Conservation (phyloP, 495 filamentous ascomycete genomes). For the Lasiosphaeria ovina region DNA sequence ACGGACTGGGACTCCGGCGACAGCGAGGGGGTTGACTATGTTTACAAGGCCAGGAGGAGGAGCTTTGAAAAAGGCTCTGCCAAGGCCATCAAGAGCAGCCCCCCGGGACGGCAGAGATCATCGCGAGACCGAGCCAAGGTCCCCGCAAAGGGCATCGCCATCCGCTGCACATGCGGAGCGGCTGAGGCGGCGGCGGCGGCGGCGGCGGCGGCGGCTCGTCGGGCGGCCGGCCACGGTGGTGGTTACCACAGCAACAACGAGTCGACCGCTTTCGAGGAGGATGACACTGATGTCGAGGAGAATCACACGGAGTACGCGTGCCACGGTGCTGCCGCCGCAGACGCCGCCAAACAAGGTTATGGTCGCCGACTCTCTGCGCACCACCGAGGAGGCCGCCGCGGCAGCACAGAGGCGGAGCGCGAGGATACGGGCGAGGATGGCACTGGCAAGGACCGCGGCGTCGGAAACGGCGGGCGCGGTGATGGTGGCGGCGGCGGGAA, state of each 20-base stretch:
- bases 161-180: neutral
- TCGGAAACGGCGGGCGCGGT: neutral
- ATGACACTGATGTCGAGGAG: conserved; percentile 19
- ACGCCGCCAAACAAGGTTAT: neutral
- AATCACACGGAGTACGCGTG: conserved; percentile 3
- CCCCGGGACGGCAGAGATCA: neutral
- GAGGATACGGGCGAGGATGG: conserved; percentile 6
- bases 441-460: too few relatives aligned
- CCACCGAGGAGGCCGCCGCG: neutral
- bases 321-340: neutral
- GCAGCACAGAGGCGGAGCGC: neutral
- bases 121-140: neutral
- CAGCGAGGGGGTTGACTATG: conserved; percentile 24
- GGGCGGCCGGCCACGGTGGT: conserved; percentile 12
- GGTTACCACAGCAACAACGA: conserved; percentile 1
- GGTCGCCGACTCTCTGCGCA: conserved; percentile 10
- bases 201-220: neutral
- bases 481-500: conserved; percentile 5
- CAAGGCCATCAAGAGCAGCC: neutral
- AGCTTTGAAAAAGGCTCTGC: neutral
- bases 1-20: conserved; percentile 34
- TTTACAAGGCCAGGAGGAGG: conserved; percentile 19
- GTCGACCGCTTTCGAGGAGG: conserved; percentile 17
- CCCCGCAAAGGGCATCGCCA: neutral
- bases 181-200: neutral